Evolutionary conservation across 169 alveolate species (phyloP).

Genomic region (Eimeria falciformis): DNA sequence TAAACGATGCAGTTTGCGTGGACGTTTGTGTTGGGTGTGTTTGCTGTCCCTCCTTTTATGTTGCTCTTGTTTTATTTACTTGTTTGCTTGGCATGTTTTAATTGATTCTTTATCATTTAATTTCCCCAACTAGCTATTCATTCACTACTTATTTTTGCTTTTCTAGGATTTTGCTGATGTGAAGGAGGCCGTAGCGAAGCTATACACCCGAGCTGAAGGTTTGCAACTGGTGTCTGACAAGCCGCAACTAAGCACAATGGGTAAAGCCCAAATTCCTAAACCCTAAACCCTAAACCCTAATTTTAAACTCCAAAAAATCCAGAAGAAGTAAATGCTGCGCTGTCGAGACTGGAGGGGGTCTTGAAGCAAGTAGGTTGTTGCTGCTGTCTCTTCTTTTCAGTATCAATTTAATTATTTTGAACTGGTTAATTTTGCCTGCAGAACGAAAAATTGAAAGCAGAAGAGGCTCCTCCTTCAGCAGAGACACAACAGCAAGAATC

Average conservation of each 20-base stretch:
- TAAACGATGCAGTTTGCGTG: too few species aligned
- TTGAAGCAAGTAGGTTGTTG: background rate
- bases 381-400: background rate
- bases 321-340: background rate
- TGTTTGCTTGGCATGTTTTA: background rate
- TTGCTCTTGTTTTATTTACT: background rate
- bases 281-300: too few species aligned
- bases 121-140: too few species aligned
- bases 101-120: background rate
- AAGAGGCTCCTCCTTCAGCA: background rate
- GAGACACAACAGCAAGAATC: background rate
- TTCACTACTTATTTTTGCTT: background rate
- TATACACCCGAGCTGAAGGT: slow-evolving; percentile 5
- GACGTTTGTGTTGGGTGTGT: too few species aligned
- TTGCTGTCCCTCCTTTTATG: background rate
- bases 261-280: background rate
- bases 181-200: background rate
- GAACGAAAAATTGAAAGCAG: too few species aligned
- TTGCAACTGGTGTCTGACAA: background rate
- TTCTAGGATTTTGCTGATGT: background rate
- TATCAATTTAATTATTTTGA: too few species aligned
- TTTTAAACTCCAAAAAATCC: background rate
- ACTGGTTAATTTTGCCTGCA: too few species aligned
- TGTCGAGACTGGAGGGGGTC: background rate
- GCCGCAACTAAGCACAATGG: background rate